Base-by-base conservation (phyloP, 2,329 filamentous ascomycete species). In the Aspergillus thermomutatus region DNA sequence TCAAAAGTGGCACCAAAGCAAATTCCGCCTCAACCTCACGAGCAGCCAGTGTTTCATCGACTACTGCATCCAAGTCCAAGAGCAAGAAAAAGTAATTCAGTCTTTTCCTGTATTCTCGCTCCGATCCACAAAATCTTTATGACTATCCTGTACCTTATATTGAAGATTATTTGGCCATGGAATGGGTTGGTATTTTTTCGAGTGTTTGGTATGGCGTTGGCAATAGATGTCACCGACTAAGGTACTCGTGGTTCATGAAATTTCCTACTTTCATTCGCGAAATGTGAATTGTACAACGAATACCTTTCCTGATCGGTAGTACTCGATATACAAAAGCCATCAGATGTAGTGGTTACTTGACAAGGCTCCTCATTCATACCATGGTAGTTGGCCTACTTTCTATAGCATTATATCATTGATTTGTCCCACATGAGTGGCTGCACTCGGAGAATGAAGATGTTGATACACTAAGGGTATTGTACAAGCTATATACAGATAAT, bases 31-130 rank as follows among this genome's bases (percentile, higher is more conserved):
- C 87, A 4, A 89, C 88, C 0, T 97, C 92, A 6, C 84, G 94
- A 61, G 92, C 92, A 17, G 93, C 88, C 4, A 97, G 94, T 72
- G 91, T 97, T 26, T 86, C 85, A 31, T 96, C 92, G 0, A 90
- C 84, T 47, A 83, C 79, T 52, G 76, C 80, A 66, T 69, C 73
- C 60, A 79, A 83, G 71, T 75, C 75, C 28, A 81, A 79, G 64
- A 71, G 75, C 49, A 78, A 74, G 57, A 83, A 81, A 76, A 82
- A 75, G 66, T 80, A 72, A 75, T 57, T n/a, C 50, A 34, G 34
- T 52, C 40, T 50, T 10, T 45, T 47, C 50, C 48, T 46, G 47
- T 34, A 41, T 21, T 53, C 51, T 49, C 23, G n/a, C 25, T 52
- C 14, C 46, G 31, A 50, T 40, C 40, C 49, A 49, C 28, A 27